A percentile compares a stretch with the other conserved stretches of the same genome.
phyloP scores from a whole-genome alignment of 352 stramenopile genomes.

The Salisapilia sapeloensis region DNA sequence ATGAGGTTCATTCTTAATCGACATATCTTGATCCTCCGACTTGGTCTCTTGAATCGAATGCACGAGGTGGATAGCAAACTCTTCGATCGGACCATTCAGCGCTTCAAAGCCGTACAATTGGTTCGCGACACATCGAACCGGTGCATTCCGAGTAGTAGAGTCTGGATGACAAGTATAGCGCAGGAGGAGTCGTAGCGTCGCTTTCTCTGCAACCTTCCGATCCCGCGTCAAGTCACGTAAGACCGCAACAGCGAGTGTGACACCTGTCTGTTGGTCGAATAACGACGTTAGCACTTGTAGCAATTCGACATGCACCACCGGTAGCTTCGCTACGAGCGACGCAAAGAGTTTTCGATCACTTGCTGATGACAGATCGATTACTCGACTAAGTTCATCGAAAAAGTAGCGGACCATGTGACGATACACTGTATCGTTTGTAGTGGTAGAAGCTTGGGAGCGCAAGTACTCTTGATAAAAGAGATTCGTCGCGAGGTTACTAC shows the following conservation, averaged over 20 bases:
- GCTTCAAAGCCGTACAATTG: slow-evolving; percentile 42
- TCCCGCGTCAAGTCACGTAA: slow-evolving; percentile 56
- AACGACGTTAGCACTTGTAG: slow-evolving; percentile 24
- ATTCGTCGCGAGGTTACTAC: slow-evolving; percentile 25
- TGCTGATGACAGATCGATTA: slow-evolving; percentile 34
- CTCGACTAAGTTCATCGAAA: slow-evolving; percentile 16
- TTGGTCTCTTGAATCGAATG: slow-evolving; percentile 19
- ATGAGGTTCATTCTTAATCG: slow-evolving; percentile 1
- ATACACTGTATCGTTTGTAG: slow-evolving; percentile 11
- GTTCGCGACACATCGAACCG: slow-evolving; percentile 63
- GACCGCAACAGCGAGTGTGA: slow-evolving; percentile 54
- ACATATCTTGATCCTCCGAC: slow-evolving; percentile 2
- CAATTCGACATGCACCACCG: slow-evolving; percentile 36
- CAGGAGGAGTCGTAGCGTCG: slow-evolving; percentile 42
- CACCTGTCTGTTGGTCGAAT: slow-evolving; percentile 31
- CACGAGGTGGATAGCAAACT: slow-evolving; percentile 37
- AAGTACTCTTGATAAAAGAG: slow-evolving; percentile 51
- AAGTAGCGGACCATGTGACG: slow-evolving; percentile 26
- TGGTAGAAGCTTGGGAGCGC: slow-evolving; percentile 7
- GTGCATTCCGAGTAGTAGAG: slow-evolving; percentile 41
- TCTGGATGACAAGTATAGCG: slow-evolving; percentile 53
- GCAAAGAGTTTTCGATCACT: slow-evolving; percentile 60
- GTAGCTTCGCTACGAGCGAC: slow-evolving; percentile 26
- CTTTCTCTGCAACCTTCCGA: slow-evolving; percentile 23
- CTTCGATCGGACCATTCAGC: slow-evolving; percentile 39